These are phyloP conservation scores for Claviceps maximensis DNA, from an alignment of 2,329 filamentous ascomycete species.

Conservation along the genomic window DNA sequence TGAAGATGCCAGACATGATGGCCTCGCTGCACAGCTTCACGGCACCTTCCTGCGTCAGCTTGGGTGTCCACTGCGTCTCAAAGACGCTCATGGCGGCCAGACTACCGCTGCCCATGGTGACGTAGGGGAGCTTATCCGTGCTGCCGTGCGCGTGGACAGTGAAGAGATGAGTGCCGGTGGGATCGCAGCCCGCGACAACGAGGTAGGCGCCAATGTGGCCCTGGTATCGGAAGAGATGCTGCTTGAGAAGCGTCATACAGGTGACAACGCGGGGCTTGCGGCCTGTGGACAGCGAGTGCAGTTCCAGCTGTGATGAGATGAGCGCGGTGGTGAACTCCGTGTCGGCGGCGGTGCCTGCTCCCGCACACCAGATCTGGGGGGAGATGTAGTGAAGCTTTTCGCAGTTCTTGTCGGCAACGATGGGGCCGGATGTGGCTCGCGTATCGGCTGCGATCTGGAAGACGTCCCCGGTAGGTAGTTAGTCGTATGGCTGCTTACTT, in stretches of 20 bases:
- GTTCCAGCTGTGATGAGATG: conserved; percentile 96
- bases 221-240: conserved; percentile 97
- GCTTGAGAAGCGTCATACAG: conserved; percentile 98
- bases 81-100: conserved; percentile 97
- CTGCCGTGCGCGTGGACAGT: conserved; percentile 97
- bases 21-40: conserved; percentile 72
- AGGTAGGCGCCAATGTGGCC: conserved; percentile 96
- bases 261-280: conserved; percentile 95
- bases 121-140: conserved; percentile 97
- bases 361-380: conserved; percentile 97
- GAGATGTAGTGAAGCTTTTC: conserved; percentile 99
- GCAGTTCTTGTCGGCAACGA: conserved; percentile 99
- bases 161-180: conserved; percentile 88
- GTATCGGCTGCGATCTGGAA: conserved; percentile 89
- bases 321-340: conserved; percentile 98
- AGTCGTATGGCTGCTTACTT: background rate
- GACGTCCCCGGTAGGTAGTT: background rate
- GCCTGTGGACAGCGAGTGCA: conserved; percentile 90
- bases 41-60: conserved; percentile 67
- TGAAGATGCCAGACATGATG: conserved; percentile 95
- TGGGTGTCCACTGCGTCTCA: conserved; percentile 84
- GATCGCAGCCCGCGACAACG: conserved; percentile 91
- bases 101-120: conserved; percentile 96
- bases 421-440: conserved; percentile 89
- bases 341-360: conserved; percentile 92